Conservation (phyloP, 371 early-diverging fungal species). For the Mortierella sp. region DNA sequence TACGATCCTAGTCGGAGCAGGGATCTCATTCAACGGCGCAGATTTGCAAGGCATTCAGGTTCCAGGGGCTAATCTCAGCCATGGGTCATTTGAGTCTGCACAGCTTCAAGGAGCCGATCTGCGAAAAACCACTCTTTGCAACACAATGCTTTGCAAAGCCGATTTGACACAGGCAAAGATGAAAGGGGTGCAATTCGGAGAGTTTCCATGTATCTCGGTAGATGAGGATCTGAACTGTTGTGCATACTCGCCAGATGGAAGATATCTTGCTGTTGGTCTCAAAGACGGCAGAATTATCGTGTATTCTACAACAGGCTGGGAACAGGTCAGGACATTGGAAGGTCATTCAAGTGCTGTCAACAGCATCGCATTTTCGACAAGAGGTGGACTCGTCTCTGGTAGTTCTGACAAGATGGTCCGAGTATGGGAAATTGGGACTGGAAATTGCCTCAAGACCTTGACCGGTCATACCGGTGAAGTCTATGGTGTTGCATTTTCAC, state of each 20-base stretch:
- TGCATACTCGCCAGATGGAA: neutral
- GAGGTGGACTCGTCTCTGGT: too few species aligned
- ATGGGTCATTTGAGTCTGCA: slow-evolving; percentile 1
- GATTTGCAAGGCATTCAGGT: slow-evolving; percentile 1
- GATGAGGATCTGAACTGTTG: neutral
- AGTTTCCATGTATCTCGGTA: neutral
- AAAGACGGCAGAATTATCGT: neutral
- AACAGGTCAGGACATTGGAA: neutral
- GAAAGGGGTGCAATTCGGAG: neutral
- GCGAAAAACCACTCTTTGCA: neutral
- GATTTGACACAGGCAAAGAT: neutral
- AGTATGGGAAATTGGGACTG: too few species aligned
- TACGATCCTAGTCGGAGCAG: slow-evolving; percentile 4
- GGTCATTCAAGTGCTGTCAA: neutral
- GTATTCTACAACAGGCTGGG: neutral
- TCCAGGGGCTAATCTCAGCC: neutral
- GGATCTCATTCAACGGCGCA: neutral
- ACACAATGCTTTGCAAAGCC: neutral
- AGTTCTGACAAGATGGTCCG: too few species aligned
- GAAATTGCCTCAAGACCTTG: too few species aligned
- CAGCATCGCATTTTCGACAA: neutral
- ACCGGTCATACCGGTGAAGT: too few species aligned
- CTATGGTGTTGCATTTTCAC: neutral
- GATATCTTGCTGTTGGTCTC: neutral
- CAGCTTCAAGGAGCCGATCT: slow-evolving; percentile 7